These are phyloP conservation scores for Aspergillus biplanus DNA, from an alignment of 495 filamentous ascomycete species.

Conservation along the genomic window DNA sequence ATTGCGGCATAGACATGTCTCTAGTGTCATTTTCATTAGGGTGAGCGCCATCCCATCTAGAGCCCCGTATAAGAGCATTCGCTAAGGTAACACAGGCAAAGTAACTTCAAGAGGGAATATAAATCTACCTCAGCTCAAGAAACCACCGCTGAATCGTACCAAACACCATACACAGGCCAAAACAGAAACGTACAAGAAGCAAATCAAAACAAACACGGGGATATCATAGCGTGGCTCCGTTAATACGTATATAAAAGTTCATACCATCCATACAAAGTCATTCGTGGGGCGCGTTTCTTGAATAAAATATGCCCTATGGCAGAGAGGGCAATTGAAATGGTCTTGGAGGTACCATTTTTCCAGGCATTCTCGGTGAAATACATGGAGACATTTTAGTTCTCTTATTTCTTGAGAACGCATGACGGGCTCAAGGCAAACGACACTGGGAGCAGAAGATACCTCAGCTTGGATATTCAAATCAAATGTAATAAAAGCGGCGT, in stretches of 20 bases:
- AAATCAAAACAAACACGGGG: constrained; percentile 9
- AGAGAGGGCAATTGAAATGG: constrained; percentile 50
- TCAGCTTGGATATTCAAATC: background rate
- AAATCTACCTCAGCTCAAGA: background rate
- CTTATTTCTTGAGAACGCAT: constrained; percentile 44
- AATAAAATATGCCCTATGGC: constrained; percentile 45
- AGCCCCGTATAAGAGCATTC: background rate
- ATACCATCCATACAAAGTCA: constrained; percentile 51
- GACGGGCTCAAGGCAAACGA: constrained; percentile 49
- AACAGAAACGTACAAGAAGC: background rate
- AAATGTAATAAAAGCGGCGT: too few relatives aligned
- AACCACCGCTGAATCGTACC: constrained; percentile 1
- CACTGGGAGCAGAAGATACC: constrained; percentile 28
- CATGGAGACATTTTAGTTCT: constrained; percentile 49
- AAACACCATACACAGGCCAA: constrained; percentile 5
- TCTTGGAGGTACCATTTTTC: constrained; percentile 51
- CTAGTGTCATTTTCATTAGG: background rate
- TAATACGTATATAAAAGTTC: constrained; percentile 22
- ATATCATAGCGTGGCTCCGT: constrained; percentile 6
- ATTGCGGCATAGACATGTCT: background rate
- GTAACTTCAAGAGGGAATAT: background rate
- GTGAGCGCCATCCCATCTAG: background rate
- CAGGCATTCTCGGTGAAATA: constrained; percentile 51
- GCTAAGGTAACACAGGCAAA: background rate
- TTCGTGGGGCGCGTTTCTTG: constrained; percentile 37